These are phyloP conservation scores for Candida palmyrensis DNA, from an alignment of 805 yeast species.

Conservation along the genomic window DNA sequence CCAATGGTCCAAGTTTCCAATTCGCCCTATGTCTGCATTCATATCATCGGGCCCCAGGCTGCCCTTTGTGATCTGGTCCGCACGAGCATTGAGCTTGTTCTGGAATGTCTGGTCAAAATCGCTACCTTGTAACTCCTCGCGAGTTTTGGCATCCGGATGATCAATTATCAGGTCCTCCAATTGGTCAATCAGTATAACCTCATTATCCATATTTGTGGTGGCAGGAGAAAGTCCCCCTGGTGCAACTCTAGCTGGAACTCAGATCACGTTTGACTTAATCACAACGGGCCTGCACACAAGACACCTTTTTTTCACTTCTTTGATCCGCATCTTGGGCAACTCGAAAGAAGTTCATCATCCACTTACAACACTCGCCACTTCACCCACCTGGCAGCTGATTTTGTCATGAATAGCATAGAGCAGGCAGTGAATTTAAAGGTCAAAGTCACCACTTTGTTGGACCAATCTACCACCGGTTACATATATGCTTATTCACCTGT, in stretches of 20 bases:
- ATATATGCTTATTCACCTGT: slow-evolving; percentile 58
- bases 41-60: slow-evolving; percentile 2
- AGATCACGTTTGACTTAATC: too few species aligned
- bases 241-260: too few species aligned
- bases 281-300: too few species aligned
- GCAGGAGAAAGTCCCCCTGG: too few species aligned
- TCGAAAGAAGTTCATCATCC: too few species aligned
- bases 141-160: slow-evolving; percentile 32
- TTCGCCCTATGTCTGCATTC: slow-evolving; percentile 1
- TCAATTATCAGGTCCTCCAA: slow-evolving; percentile 45
- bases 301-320: too few species aligned
- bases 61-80: slow-evolving; percentile 25
- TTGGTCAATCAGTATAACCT: slow-evolving; percentile 29
- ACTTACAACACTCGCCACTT: not conserved
- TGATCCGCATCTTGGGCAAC: too few species aligned
- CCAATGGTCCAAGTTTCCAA: not conserved
- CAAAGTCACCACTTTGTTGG: slow-evolving; percentile 54
- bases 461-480: slow-evolving; percentile 53
- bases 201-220: not conserved
- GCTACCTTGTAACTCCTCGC: slow-evolving; percentile 22
- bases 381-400: too few species aligned
- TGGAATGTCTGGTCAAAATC: slow-evolving; percentile 39
- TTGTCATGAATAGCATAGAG: slow-evolving; percentile 11
- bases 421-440: slow-evolving; percentile 36
- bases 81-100: slow-evolving; percentile 35